Base-by-base conservation (phyloP, 441 rosid species). In the Pelargonium australe region DNA sequence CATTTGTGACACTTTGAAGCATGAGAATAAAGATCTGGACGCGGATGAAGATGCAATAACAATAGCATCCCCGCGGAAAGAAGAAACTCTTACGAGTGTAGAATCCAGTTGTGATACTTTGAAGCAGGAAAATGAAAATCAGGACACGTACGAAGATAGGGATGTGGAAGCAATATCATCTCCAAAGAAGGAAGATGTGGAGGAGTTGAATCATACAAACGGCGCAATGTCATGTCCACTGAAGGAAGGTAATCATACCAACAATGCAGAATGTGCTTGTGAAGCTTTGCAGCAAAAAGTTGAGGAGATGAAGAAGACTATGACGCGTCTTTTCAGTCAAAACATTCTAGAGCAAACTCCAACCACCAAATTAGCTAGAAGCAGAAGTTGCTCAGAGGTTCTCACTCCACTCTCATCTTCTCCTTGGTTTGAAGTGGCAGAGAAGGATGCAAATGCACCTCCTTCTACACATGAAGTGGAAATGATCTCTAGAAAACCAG, bases 311-410 rank as follows among this genome's bases (percentile, higher is more conserved):
- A 67, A 44, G 83, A 73, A 25, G 67, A 71, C 63, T 7, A 20
- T 60, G 34, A 60, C 19, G 63, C 17, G 31, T 20, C 34, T 60
- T 60, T 2, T 60, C 5, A 60, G n/a, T 62, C 76, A 84, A 64
- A 81, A 86, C 60, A 77, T 89, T 31, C 81, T 78, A 75, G 76
- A 86, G 71, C 74, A 81, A 72, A 68, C 75, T 70, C 80, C 72
- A 72, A 77, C 80, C 79, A 76, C 75, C 79, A 82, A 82, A 78
- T 75, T 89, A 71, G 51, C 69, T 20, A 86, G 86, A 76, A 92
- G 96, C 78, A 84, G 71, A 76, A 95, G 97, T 75, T 92, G 87
- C 70, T 84, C 79, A 76, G 88, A 86, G 44, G 80, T 79, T 70
- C 72, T 84, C 37, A 57, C 78, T 65, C 72, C 73, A 58, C 76